These are phyloP conservation scores for Phaeophleospora eucalypticola DNA, from an alignment of 2,329 filamentous ascomycete genomes.

Conservation along the genomic window DNA sequence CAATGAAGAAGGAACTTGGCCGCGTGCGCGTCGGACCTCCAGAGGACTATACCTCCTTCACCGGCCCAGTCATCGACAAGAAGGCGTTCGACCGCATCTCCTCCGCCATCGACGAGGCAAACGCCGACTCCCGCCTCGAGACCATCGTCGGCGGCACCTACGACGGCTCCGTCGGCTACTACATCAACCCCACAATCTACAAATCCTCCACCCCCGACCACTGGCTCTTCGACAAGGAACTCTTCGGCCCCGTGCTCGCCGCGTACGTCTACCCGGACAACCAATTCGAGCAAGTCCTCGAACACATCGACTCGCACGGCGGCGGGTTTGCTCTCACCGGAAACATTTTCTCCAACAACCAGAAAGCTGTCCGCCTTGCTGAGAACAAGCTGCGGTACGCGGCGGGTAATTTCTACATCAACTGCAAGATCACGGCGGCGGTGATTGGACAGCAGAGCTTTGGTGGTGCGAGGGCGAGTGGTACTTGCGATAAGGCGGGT, in stretches of 20 bases:
- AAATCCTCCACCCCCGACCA: conserved; percentile 67
- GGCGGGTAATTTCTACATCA: conserved; percentile 80
- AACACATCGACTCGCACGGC: conserved; percentile 59
- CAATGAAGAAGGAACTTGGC: conserved; percentile 61
- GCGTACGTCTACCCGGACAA: conserved; percentile 71
- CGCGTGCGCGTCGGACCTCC: conserved; percentile 67
- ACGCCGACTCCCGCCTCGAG: conserved; percentile 65
- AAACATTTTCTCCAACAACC: conserved; percentile 67
- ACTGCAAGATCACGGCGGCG: conserved; percentile 64
- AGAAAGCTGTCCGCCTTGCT: conserved; percentile 60
- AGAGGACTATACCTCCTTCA: conserved; percentile 68
- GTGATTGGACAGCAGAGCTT: conserved; percentile 36
- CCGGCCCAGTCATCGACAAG: conserved; percentile 79
- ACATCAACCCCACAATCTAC: conserved; percentile 78
- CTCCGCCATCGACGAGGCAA: conserved; percentile 69
- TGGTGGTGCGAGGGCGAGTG: conserved; percentile 51
- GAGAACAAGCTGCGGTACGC: conserved; percentile 67
- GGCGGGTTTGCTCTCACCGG: conserved; percentile 75
- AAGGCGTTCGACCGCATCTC: conserved; percentile 74
- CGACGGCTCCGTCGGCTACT: conserved; percentile 74
- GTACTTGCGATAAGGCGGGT: conserved; percentile 56
- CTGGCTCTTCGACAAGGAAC: conserved; percentile 68
- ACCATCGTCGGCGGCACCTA: conserved; percentile 71
- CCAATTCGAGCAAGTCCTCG: conserved; percentile 46
- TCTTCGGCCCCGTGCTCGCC: conserved; percentile 74